Percentiles rank a stretch among this genome's conserved stretches.
These are phyloP conservation scores for Cyberlindnera misumaiensis DNA, from an alignment of 805 yeast species.

Conservation along the genomic window DNA sequence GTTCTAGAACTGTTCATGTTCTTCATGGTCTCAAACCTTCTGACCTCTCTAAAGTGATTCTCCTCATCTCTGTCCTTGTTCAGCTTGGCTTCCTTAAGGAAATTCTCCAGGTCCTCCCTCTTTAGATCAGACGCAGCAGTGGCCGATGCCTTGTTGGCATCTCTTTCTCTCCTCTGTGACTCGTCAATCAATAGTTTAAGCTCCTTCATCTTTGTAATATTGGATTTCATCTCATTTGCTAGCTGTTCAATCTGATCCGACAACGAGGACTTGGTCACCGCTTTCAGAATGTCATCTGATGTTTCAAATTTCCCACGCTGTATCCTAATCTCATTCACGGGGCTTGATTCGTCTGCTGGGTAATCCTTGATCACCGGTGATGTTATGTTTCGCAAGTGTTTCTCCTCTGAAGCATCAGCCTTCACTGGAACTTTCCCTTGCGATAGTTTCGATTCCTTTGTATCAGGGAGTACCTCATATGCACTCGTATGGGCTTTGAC, in stretches of 20 bases:
- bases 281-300: too few relatives aligned
- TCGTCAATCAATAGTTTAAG: constrained; percentile 3
- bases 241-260: not conserved
- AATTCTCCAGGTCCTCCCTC: constrained; percentile 30
- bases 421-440: too few relatives aligned
- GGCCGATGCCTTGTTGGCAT: not conserved
- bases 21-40: constrained; percentile 41
- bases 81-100: constrained; percentile 37
- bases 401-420: too few relatives aligned
- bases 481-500: too few relatives aligned
- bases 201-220: constrained; percentile 6
- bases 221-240: constrained; percentile 2
- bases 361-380: too few relatives aligned
- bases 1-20: constrained; percentile 28
- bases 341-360: too few relatives aligned
- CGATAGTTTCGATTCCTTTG: too few relatives aligned
- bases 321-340: too few relatives aligned
- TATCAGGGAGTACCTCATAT: too few relatives aligned
- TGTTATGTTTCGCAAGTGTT: too few relatives aligned
- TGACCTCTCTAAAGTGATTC: constrained; percentile 37
- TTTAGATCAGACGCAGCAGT: constrained; percentile 2
- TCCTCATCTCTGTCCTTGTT: constrained; percentile 35
- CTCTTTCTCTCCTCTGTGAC: constrained; percentile 2
- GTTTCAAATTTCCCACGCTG: too few relatives aligned
- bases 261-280: too few relatives aligned